Evolutionary conservation across 345 rosid species (phyloP).

Genomic region (Anacardium occidentale): DNA sequence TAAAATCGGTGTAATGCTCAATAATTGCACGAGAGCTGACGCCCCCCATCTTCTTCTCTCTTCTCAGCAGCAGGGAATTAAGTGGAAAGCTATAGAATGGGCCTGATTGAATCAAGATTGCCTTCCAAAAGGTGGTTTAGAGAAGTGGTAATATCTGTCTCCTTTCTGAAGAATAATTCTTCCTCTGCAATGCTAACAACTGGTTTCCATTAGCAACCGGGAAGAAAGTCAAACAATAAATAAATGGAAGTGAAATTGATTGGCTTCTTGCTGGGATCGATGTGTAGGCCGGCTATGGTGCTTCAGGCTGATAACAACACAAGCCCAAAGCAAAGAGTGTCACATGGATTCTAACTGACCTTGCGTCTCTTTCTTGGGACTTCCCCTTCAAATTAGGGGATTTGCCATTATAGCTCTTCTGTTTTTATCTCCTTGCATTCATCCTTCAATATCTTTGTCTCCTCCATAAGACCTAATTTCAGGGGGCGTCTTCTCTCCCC

Average conservation of each 20-base stretch:
- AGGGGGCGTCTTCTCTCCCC: constrained; percentile 28
- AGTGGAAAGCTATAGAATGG: not conserved
- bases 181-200: too few species aligned
- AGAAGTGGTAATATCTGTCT: not conserved
- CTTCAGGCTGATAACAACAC: constrained; percentile 24
- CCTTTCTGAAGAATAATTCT: constrained; percentile 5
- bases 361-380: constrained; percentile 18
- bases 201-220: too few species aligned
- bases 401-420: not conserved
- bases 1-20: too few species aligned
- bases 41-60: not conserved
- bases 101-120: not conserved
- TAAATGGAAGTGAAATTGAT: not conserved
- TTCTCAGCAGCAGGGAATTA: constrained; percentile 6
- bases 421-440: not conserved
- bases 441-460: constrained; percentile 3
- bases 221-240: too few species aligned
- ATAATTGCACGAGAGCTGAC: too few species aligned
- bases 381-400: constrained; percentile 20
- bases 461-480: constrained; percentile 28
- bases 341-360: constrained; percentile 29
- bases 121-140: constrained; percentile 1
- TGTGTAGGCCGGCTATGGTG: constrained; percentile 1
- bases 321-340: constrained; percentile 6
- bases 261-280: not conserved